phyloP scores from a whole-genome alignment of 768 basidiomycete genomes.

The Amanita jacksonii region DNA sequence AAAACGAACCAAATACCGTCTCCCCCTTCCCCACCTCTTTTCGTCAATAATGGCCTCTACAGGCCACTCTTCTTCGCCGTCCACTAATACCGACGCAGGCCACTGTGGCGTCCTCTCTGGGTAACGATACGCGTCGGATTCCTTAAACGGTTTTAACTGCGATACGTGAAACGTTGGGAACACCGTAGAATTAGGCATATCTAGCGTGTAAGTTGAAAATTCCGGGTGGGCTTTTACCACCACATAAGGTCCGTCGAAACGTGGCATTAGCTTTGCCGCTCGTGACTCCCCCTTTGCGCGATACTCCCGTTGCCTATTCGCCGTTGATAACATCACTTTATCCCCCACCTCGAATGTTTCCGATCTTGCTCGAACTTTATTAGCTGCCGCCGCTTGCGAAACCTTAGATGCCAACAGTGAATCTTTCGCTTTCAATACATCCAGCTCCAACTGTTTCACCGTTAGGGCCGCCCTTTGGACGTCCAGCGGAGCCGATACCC shows the following conservation, averaged over 20 bases:
- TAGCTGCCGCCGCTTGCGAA: too few species aligned
- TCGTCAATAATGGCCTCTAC: constrained; percentile 7
- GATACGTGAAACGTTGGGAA: constrained; percentile 6
- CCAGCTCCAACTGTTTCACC: too few species aligned
- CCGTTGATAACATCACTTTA: too few species aligned
- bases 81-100: constrained; percentile 5
- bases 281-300: constrained; percentile 1
- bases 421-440: too few species aligned
- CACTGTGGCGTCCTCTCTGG: constrained; percentile 2
- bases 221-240: constrained; percentile 10
- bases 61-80: constrained; percentile 7
- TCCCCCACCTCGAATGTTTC: too few species aligned
- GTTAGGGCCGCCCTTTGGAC: too few species aligned
- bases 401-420: too few species aligned
- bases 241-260: constrained; percentile 29
- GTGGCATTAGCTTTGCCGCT: constrained; percentile 25
- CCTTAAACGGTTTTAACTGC: constrained; percentile 2
- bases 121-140: constrained; percentile 1
- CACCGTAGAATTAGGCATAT: constrained; percentile 5
- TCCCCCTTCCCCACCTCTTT: neutral
- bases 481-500: too few species aligned
- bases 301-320: neutral
- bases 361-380: too few species aligned
- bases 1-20: constrained; percentile 12
- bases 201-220: constrained; percentile 9